Evolutionary conservation across 176 grass and related monocot species (phyloP).

Genomic region (Raddia distichophylla): DNA sequence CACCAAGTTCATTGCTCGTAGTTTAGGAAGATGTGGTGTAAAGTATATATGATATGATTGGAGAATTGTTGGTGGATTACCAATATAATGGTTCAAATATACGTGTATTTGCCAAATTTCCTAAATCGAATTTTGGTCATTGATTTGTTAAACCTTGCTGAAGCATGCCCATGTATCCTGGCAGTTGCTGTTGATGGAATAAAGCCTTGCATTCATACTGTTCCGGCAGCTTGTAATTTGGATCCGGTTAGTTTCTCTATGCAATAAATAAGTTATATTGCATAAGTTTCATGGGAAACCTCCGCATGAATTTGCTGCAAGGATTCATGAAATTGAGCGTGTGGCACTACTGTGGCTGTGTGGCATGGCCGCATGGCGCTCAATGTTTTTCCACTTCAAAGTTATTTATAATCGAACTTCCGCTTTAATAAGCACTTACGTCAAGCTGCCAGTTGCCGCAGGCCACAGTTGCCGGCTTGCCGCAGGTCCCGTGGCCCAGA

Average conservation of each 20-base stretch:
- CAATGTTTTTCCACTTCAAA: too few species aligned
- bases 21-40: slow-evolving; percentile 33
- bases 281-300: not conserved
- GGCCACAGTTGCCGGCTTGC: too few species aligned
- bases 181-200: not conserved
- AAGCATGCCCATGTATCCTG: slow-evolving; percentile 20
- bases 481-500: too few species aligned
- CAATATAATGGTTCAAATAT: slow-evolving; percentile 8
- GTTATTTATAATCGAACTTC: too few species aligned
- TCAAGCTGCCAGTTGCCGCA: too few species aligned
- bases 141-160: slow-evolving; percentile 14
- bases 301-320: not conserved
- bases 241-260: not conserved
- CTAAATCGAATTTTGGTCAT: slow-evolving; percentile 35
- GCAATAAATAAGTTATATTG: not conserved
- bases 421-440: too few species aligned
- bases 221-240: not conserved
- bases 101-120: not conserved
- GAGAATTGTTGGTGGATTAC: slow-evolving; percentile 27
- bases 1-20: not conserved
- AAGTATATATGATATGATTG: slow-evolving; percentile 52
- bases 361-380: not conserved
- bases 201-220: slow-evolving; percentile 11
- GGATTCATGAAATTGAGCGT: too few species aligned
- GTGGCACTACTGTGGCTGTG: too few species aligned